Conservation (phyloP, 495 filamentous ascomycete genomes). For the Talaromyces nanjingensis region DNA sequence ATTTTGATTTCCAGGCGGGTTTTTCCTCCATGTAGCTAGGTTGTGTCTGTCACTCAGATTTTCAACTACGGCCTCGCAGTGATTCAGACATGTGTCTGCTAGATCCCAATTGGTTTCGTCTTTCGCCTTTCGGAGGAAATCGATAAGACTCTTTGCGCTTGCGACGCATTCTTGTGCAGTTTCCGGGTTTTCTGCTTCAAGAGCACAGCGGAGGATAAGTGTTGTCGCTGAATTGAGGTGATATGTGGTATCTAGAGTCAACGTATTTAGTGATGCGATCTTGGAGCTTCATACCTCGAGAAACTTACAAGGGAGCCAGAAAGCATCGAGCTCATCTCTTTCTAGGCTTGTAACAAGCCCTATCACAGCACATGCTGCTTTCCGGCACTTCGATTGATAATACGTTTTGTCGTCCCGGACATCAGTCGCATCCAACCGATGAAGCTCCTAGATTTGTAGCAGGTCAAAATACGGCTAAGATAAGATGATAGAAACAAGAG, state of each 20-base stretch:
- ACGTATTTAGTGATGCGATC: background rate
- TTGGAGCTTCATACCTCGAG: background rate
- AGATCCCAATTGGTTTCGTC: slow-evolving; percentile 28
- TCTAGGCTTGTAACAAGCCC: slow-evolving; percentile 17
- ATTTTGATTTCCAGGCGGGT: background rate
- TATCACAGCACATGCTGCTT: slow-evolving; percentile 21
- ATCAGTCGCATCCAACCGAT: slow-evolving; percentile 9
- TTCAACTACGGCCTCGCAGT: slow-evolving; percentile 15
- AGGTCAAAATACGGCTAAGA: background rate
- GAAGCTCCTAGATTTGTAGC: slow-evolving; percentile 10
- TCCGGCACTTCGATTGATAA: slow-evolving; percentile 20
- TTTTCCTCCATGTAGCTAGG: background rate
- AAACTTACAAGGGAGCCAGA: slow-evolving; percentile 21
- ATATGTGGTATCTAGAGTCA: slow-evolving; percentile 15
- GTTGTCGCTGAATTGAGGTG: slow-evolving; percentile 18
- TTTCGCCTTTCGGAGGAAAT: slow-evolving; percentile 21
- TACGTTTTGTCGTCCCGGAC: slow-evolving; percentile 13
- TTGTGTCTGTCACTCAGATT: slow-evolving; percentile 3
- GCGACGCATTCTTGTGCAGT: slow-evolving; percentile 15
- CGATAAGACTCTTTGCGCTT: slow-evolving; percentile 13
- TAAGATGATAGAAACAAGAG: slow-evolving; percentile 5
- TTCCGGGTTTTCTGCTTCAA: slow-evolving; percentile 18
- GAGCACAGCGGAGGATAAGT: slow-evolving; percentile 20
- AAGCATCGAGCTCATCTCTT: slow-evolving; percentile 16
- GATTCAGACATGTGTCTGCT: slow-evolving; percentile 24